These are phyloP conservation scores for Suillus cothurnatus DNA, from an alignment of 768 basidiomycete genomes.

Conservation along the genomic window DNA sequence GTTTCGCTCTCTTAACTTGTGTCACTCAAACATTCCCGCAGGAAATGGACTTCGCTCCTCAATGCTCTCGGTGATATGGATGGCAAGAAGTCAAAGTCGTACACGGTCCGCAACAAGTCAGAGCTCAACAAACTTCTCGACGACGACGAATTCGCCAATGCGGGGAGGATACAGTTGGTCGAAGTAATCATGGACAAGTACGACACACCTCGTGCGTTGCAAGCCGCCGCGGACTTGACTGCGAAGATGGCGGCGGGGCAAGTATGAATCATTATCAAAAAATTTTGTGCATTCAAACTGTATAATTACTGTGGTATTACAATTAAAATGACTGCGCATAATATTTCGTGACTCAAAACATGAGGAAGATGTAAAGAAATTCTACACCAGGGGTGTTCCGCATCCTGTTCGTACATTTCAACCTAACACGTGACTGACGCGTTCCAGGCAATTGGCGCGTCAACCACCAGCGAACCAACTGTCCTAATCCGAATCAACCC, in stretches of 20 bases:
- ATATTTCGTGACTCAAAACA: neutral
- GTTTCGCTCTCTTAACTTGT: neutral
- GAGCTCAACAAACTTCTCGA: slow-evolving; percentile 72
- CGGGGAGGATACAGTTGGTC: slow-evolving; percentile 74
- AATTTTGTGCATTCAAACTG: neutral
- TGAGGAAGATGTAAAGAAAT: neutral
- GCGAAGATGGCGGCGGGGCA: slow-evolving; percentile 16
- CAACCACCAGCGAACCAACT: neutral
- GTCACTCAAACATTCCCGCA: slow-evolving; percentile 15
- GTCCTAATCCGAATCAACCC: neutral
- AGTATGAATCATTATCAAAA: slow-evolving; percentile 10
- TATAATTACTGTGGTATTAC: neutral
- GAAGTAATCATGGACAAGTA: slow-evolving; percentile 75
- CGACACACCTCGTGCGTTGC: slow-evolving; percentile 71
- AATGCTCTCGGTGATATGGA: slow-evolving; percentile 55
- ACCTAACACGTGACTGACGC: slow-evolving; percentile 31
- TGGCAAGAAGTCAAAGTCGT: slow-evolving; percentile 55
- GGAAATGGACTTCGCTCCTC: slow-evolving; percentile 71
- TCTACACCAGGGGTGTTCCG: neutral
- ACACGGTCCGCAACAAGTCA: slow-evolving; percentile 64
- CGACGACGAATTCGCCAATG: slow-evolving; percentile 58
- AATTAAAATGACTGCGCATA: neutral
- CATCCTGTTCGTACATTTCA: neutral
- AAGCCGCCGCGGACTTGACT: slow-evolving; percentile 48
- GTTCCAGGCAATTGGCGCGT: slow-evolving; percentile 10